These are phyloP conservation scores for Exobasidium rhododendri DNA, from an alignment of 1,284 basidiomycete species.

Conservation along the genomic window DNA sequence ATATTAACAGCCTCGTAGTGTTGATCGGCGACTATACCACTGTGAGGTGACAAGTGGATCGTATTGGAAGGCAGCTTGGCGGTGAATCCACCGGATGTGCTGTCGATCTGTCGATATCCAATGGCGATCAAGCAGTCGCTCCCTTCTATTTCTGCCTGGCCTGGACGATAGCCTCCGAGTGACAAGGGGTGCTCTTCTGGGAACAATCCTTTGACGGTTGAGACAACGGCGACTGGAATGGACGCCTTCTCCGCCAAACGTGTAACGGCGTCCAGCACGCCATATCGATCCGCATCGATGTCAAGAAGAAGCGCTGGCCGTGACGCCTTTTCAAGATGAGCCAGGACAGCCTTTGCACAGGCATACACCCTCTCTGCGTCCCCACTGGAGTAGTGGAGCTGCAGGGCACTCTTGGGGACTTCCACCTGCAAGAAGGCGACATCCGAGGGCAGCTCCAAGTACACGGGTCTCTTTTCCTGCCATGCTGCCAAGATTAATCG, in stretches of 20 bases:
- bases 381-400: slow-evolving; percentile 61
- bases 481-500: slow-evolving; percentile 73
- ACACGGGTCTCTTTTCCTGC: slow-evolving; percentile 72
- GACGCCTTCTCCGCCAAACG: slow-evolving; percentile 70
- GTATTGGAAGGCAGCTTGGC: too few relatives aligned
- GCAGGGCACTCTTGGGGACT: slow-evolving; percentile 66
- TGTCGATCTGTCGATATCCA: too few relatives aligned
- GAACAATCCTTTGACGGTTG: slow-evolving; percentile 18
- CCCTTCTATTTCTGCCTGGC: too few relatives aligned
- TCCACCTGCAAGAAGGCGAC: slow-evolving; percentile 70
- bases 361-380: slow-evolving; percentile 63
- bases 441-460: slow-evolving; percentile 83
- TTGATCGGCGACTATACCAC: too few relatives aligned
- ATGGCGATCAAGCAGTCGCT: too few relatives aligned
- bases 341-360: slow-evolving; percentile 61
- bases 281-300: slow-evolving; percentile 78
- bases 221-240: slow-evolving; percentile 31
- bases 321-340: slow-evolving; percentile 65
- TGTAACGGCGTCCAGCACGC: slow-evolving; percentile 66
- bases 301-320: slow-evolving; percentile 79
- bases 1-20: too few relatives aligned
- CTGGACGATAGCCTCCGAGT: too few relatives aligned
- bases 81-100: too few relatives aligned
- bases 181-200: too few relatives aligned
- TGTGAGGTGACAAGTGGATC: too few relatives aligned